A percentile compares a stretch with the other conserved stretches of the same genome.
These are phyloP conservation scores for Entomophthora muscae DNA, from an alignment of 371 early-diverging fungal genomes.

Conservation along the genomic window DNA sequence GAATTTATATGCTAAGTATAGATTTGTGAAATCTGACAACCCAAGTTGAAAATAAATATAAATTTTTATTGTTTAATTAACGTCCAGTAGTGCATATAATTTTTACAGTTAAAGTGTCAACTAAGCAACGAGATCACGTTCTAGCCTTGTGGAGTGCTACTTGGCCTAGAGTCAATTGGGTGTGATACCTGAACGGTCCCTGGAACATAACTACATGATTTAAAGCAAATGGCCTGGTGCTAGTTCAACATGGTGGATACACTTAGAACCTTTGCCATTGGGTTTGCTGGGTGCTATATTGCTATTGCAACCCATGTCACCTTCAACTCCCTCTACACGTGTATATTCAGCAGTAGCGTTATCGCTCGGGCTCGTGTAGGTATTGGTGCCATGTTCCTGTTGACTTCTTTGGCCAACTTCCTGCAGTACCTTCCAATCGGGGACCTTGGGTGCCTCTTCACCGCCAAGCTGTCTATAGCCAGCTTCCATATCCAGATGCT, in stretches of 20 bases:
- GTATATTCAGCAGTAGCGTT: background rate
- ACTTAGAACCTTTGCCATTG: conserved; percentile 3
- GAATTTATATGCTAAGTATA: too few species aligned
- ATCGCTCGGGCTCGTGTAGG: background rate
- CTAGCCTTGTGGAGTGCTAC: too few species aligned
- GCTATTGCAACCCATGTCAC: conserved; percentile 4
- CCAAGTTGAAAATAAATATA: too few species aligned
- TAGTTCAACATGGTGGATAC: background rate
- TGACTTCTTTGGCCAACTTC: conserved; percentile 3
- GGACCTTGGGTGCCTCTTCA: background rate
- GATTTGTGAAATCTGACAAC: too few species aligned
- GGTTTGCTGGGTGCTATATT: conserved; percentile 3
- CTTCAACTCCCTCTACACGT: conserved; percentile 4
- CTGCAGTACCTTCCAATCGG: background rate
- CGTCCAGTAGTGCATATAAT: too few species aligned
- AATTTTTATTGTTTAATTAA: too few species aligned
- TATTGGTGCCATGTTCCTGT: background rate
- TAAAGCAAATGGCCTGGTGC: too few species aligned
- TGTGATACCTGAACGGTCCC: too few species aligned
- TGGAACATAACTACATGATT: too few species aligned
- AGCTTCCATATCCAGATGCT: conserved; percentile 5
- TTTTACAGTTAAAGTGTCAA: too few species aligned
- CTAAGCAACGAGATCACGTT: too few species aligned
- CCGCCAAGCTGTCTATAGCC: background rate
- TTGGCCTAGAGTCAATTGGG: too few species aligned